Base-by-base conservation (phyloP, 2,329 filamentous ascomycete genomes). In the Phyllosticta capitalensis region DNA sequence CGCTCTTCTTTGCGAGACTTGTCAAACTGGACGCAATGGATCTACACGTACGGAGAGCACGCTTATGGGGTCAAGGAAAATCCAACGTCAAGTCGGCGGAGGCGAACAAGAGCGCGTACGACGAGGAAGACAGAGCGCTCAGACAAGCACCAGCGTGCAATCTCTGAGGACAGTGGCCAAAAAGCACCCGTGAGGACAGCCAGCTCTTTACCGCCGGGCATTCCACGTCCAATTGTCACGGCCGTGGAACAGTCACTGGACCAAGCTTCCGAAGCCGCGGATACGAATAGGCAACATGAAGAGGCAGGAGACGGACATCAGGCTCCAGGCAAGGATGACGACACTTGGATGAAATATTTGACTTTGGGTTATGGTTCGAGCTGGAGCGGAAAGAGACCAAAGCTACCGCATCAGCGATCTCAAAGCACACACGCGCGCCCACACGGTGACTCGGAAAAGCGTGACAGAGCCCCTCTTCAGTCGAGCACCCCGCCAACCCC, bases 21-120 rank as follows among this genome's bases (percentile, higher is more conserved):
- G 24, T 87, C 88, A 1, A 83, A 87, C 59, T 97, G 92, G 92
- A 87, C 94, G 80, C 89, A 95, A 71, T 88, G 89, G 67, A 80
- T 96, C 2, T 95, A 94, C 71, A 85, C 80, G 28, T 90, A 90
- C 78, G 92, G 92, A 1, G 85, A 89, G 56, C 81, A 88, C 67
- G 86, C 92, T 1, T 97, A 96, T 69, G 92, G 92, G 3, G 83
- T 96, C 6, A 82, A 83, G 57, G 88, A 95, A 38, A 91, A 90
- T 64, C 88, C 90, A 14, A 83, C 81, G 1, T 86, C 88, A 1
- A 80, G 81, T 61, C 81, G 87, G 30, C 78, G 80, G 54, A 76
- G 69, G 75, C 50, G 74, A 70, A 63, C 81, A 45, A 17, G 38
- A n/a, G 71, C 67, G 70, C 49, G 74, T 69, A 62, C 68, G 51